A percentile compares a stretch with the other conserved stretches of the same genome.
phyloP scores from a whole-genome alignment of 106 monocot species.

The Dioscorea dumetorum region DNA sequence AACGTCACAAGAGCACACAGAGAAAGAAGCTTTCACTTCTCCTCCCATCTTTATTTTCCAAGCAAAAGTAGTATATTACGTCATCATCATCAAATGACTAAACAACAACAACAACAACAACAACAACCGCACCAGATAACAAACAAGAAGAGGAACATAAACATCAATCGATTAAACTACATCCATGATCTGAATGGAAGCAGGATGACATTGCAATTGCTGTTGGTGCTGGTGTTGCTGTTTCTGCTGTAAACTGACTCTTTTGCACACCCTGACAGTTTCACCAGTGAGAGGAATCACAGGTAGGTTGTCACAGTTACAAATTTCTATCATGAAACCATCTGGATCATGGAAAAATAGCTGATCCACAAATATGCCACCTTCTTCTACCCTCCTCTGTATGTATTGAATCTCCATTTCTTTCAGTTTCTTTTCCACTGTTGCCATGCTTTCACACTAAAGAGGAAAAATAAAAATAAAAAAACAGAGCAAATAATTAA shows the following conservation, averaged over 20 bases:
- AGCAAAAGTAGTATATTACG: no score
- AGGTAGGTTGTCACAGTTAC: conserved; percentile 12
- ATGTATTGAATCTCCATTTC: conserved; percentile 7
- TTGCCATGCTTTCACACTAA: conserved; percentile 64
- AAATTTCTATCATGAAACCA: conserved; percentile 11
- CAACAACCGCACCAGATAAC: no score
- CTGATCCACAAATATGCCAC: conserved; percentile 8
- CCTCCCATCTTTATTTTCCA: no score
- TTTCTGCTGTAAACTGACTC: conserved; percentile 11
- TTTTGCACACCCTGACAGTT: conserved; percentile 32
- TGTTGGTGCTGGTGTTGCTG: conserved; percentile 17
- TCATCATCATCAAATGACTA: no score
- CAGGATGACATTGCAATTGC: conserved; percentile 4
- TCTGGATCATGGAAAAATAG: conserved; percentile 12
- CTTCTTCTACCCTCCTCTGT: conserved; percentile 6
- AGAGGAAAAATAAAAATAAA: not conserved
- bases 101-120: no score
- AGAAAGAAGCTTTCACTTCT: no score
- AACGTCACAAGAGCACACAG: no score
- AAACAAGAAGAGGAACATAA: no score
- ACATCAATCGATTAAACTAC: not conserved
- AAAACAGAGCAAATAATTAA: not conserved
- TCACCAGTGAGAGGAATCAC: conserved; percentile 37
- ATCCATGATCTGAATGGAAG: not conserved
- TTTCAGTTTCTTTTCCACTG: conserved; percentile 56